phyloP scores from a whole-genome alignment of 169 alveolate species.

The Eimeria praecox region DNA sequence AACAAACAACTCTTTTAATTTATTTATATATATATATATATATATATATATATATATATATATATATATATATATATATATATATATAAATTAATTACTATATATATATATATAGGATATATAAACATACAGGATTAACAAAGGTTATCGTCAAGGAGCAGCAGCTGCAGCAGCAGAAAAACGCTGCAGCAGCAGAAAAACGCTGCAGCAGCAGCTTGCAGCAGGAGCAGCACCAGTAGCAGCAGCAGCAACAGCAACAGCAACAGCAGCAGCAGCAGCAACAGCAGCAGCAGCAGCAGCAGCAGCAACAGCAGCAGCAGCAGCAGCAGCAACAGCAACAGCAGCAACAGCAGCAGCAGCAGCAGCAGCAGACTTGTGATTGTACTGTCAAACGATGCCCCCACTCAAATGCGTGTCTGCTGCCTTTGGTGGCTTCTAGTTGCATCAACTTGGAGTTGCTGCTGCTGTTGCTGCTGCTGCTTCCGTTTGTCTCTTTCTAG shows the following conservation, averaged over 20 bases:
- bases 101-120: too few relatives aligned
- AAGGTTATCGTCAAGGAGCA: too few relatives aligned
- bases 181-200: neutral
- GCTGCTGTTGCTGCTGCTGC: conserved; percentile 13
- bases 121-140: too few relatives aligned
- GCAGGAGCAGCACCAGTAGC: neutral
- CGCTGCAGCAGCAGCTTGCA: neutral
- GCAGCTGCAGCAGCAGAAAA: too few relatives aligned
- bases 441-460: neutral
- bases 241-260: neutral
- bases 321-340: conserved; percentile 19
- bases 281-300: neutral
- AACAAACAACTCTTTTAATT: too few relatives aligned
- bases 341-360: neutral
- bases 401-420: neutral
- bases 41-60: too few relatives aligned
- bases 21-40: too few relatives aligned
- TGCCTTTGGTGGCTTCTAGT: conserved; percentile 1
- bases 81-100: too few relatives aligned
- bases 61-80: too few relatives aligned
- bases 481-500: neutral
- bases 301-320: neutral
- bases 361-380: neutral
- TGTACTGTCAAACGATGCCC: neutral
- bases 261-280: neutral